Evolutionary conservation across 2,329 filamentous ascomycete genomes (phyloP).

Genomic region (Xylaria digitata): DNA sequence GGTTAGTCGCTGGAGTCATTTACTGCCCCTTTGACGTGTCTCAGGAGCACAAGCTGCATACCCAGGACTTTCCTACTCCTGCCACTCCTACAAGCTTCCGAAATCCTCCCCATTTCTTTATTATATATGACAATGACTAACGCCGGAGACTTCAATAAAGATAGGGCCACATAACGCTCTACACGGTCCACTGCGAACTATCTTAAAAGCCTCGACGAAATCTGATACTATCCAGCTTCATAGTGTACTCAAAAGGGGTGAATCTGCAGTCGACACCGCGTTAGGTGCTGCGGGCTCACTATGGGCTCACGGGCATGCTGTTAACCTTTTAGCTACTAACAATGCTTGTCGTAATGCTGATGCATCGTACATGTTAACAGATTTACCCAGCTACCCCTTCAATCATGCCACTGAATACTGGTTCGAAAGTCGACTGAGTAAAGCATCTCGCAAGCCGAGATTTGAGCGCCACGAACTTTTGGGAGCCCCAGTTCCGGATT

Average conservation of each 20-base stretch:
- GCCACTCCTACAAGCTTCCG: no score
- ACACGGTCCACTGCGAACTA: constrained; percentile 45
- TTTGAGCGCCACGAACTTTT: constrained; percentile 44
- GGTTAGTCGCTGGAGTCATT: neutral
- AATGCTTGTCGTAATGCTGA: constrained; percentile 1
- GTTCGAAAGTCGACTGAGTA: constrained; percentile 44
- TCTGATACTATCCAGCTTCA: constrained; percentile 27
- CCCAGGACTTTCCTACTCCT: no score
- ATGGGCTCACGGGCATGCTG: constrained; percentile 33
- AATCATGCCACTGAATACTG: constrained; percentile 44
- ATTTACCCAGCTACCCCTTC: constrained; percentile 45
- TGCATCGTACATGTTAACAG: constrained; percentile 31
- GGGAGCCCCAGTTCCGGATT: constrained; percentile 41
- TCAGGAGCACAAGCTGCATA: no score
- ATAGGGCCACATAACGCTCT: constrained; percentile 50
- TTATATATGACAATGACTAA: no score
- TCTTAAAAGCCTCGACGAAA: constrained; percentile 14
- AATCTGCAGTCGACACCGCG: constrained; percentile 30
- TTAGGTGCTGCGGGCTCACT: constrained; percentile 34
- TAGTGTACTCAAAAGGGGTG: constrained; percentile 31
- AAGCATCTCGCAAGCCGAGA: constrained; percentile 36
- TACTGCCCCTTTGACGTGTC: no score
- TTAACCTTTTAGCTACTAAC: constrained; percentile 26
- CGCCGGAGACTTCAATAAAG: no score
- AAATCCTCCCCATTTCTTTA: no score